Evolutionary conservation across 208 protist genomes (phyloP).

Genomic region (Trypanosoma avium): DNA sequence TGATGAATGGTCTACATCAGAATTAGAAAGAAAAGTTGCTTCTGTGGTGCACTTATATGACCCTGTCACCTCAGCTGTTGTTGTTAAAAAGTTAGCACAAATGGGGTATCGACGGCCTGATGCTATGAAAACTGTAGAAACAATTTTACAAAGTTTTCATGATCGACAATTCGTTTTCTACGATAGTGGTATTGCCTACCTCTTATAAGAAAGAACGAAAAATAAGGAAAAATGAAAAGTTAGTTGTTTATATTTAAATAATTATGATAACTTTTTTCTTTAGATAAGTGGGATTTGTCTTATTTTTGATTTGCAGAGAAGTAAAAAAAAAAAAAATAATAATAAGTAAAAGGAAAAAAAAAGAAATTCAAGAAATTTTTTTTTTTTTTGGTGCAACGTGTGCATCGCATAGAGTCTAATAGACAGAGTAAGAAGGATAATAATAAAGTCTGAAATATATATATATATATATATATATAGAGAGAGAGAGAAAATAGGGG

Average conservation of each 20-base stretch:
- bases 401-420: conserved; percentile 3
- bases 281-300: too few species aligned
- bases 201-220: conserved; percentile 46
- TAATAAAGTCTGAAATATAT: neutral
- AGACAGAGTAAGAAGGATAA: neutral
- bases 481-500: neutral
- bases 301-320: too few species aligned
- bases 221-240: too few species aligned
- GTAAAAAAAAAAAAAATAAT: neutral
- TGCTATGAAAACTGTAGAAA: conserved; percentile 45
- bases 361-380: neutral
- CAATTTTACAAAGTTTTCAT: conserved; percentile 66
- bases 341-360: conserved; percentile 10
- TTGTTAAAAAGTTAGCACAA: conserved; percentile 77
- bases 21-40: conserved; percentile 63
- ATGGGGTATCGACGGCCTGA: conserved; percentile 54
- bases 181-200: conserved; percentile 80
- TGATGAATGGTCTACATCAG: conserved; percentile 21
- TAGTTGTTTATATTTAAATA: too few species aligned
- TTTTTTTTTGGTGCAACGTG: neutral
- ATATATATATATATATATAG: neutral
- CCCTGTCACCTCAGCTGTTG: conserved; percentile 69
- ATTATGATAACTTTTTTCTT: too few species aligned
- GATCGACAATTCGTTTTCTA: conserved; percentile 79
- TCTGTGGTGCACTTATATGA: conserved; percentile 81